These are phyloP conservation scores for Verticillium klebahnii DNA, from an alignment of 2,329 filamentous ascomycete genomes.

Conservation along the genomic window DNA sequence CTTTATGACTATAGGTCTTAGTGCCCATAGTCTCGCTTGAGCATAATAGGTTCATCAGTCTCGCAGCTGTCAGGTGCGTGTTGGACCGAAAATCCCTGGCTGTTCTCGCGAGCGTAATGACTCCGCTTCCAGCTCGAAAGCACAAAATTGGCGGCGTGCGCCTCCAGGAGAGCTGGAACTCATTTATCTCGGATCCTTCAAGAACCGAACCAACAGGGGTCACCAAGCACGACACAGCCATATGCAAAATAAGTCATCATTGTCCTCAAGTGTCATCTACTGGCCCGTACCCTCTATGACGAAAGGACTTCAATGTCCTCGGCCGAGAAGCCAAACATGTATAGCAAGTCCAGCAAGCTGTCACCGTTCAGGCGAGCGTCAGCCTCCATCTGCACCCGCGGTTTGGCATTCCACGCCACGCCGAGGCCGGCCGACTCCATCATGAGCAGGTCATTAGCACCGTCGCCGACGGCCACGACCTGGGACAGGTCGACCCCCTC, in stretches of 20 bases:
- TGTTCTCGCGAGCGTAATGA: too few relatives aligned
- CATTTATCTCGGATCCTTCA: too few relatives aligned
- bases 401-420: constrained; percentile 82
- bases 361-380: constrained; percentile 67
- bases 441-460: constrained; percentile 80
- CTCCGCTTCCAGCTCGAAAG: too few relatives aligned
- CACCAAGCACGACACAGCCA: not conserved
- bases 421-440: constrained; percentile 70
- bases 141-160: too few relatives aligned
- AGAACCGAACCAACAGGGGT: too few relatives aligned
- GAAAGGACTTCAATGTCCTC: constrained; percentile 53
- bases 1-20: too few relatives aligned
- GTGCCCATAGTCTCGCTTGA: too few relatives aligned
- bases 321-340: constrained; percentile 66
- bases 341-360: constrained; percentile 66
- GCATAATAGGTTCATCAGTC: too few relatives aligned
- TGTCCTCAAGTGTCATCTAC: constrained; percentile 1
- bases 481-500: constrained; percentile 63
- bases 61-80: too few relatives aligned
- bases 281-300: constrained; percentile 12
- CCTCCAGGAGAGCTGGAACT: too few relatives aligned
- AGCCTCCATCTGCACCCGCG: constrained; percentile 73
- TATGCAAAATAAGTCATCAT: not conserved
- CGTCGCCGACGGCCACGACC: constrained; percentile 72
- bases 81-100: too few relatives aligned